Evolutionary conservation across 805 yeast species (phyloP), one percentile per base, ranked within the genome.

Genomic region (Hemisphaericaspora nanyangensis): DNA sequence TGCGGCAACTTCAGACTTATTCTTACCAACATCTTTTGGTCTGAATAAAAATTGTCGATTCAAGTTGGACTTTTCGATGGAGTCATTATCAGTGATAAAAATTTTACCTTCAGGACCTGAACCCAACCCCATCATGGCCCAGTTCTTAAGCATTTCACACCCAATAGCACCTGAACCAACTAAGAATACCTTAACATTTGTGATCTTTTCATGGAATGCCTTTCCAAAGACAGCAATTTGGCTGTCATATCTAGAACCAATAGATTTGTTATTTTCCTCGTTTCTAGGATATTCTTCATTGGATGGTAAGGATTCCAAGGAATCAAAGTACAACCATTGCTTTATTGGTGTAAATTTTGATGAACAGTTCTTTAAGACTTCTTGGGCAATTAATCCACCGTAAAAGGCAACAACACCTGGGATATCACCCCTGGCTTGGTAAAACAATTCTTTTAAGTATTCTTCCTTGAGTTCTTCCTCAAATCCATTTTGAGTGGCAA

Each of bases 81-180:
- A 78, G 58, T 93, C 99, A 58, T 82, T 93, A 64, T 91, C 99
- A 18, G 99, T 93, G 34, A 93, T 82, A 38, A 68, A 65, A 44
- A 93, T 85, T 52, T 79, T 76, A 53, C 99, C 99, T 3, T 84
- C 63, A 29, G 90, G 87, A 30, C 98, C 98, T 17, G 95, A 75
- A 26, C 95, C 98, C 38, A 93, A 68, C 32, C 99, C 99, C 78
- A 90, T 75, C 76, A 93, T 76, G 5, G 99, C 96, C 98, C 98
- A 93, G 58, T 88, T 90, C 66, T 93, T 93, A 55, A 93, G 73
- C 90, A 93, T 91, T 67, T 93, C 99, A 70, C 99, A 93, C 29
- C 99, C 99, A 70, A 93, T 93, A 15, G 99, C 99, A 59, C 99
- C 99, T 1, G 97, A 75, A 32, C 99, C 99, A 29, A 93, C 99